Percentiles rank a stretch among this genome's conserved stretches.
Conservation (phyloP, 805 yeast species). For the Cyberlindnera lachancei region DNA sequence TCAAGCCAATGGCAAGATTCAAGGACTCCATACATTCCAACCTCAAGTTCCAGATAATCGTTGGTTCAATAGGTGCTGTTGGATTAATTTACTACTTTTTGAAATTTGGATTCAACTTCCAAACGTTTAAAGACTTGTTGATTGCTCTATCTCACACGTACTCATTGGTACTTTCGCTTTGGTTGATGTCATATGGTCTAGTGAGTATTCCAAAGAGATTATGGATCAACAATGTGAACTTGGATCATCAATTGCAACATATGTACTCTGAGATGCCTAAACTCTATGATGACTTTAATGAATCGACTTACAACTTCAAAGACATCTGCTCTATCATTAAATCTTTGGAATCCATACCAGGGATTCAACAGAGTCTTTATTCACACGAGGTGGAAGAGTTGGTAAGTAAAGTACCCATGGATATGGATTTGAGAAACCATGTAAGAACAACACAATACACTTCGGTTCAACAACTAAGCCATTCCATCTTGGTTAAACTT, state of each 20-base stretch:
- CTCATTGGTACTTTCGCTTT: constrained; percentile 63
- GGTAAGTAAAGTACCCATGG: constrained; percentile 9
- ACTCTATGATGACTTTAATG: constrained; percentile 54
- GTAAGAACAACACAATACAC: constrained; percentile 19
- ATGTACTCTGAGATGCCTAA: constrained; percentile 50
- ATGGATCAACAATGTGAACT: constrained; percentile 28
- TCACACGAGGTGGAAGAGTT: constrained; percentile 10
- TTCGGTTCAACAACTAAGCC: constrained; percentile 22
- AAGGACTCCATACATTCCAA: constrained; percentile 51
- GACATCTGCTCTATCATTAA: constrained; percentile 57
- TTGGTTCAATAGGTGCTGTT: constrained; percentile 42
- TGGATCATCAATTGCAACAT: constrained; percentile 27
- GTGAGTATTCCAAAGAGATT: constrained; percentile 53
- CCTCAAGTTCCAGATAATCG: constrained; percentile 50
- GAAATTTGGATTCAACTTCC: constrained; percentile 46
- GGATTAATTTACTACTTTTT: constrained; percentile 55
- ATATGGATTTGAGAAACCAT: constrained; percentile 18
- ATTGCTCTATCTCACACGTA: constrained; percentile 76
- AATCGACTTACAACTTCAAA: constrained; percentile 50
- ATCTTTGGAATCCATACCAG: constrained; percentile 31
- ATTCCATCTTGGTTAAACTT: constrained; percentile 40
- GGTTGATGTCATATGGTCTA: constrained; percentile 83
- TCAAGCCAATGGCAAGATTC: constrained; percentile 37
- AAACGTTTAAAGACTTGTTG: constrained; percentile 54
- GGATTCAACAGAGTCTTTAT: constrained; percentile 15